These are phyloP conservation scores for Rutidosis leptorrhynchoides DNA, from an alignment of 129 eudicot genomes.

Conservation along the genomic window DNA sequence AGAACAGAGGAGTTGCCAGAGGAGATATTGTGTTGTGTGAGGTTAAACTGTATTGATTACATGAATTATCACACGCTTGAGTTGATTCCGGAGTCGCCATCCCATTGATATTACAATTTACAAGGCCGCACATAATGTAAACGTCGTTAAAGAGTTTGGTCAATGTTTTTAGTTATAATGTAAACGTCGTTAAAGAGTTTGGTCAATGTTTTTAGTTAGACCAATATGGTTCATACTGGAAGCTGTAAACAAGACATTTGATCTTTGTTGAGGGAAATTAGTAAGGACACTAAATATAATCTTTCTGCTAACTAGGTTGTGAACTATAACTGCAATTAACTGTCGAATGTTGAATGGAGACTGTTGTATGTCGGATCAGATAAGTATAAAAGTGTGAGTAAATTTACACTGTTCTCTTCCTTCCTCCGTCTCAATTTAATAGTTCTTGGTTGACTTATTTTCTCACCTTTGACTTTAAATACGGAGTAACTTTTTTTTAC, in stretches of 20 bases:
- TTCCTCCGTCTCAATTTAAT: no score
- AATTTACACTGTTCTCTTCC: no score
- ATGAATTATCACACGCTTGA: conserved; percentile 54
- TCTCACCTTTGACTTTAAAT: no score
- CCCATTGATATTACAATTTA: conserved; percentile 12
- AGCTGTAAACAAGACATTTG: no score
- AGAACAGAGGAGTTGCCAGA: conserved; percentile 81
- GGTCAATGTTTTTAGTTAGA: background rate
- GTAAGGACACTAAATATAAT: no score
- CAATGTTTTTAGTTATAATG: background rate
- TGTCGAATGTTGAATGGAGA: background rate
- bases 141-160: background rate
- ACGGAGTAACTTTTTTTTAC: no score
- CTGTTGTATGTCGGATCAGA: background rate
- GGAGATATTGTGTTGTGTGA: conserved; percentile 69
- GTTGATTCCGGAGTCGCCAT: conserved; percentile 30
- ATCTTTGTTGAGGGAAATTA: no score
- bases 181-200: background rate
- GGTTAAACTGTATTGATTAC: conserved; percentile 65
- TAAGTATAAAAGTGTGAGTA: no score
- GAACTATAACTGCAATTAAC: background rate
- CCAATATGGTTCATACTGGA: background rate
- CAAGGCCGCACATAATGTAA: background rate
- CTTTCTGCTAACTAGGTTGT: no score
- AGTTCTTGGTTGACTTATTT: no score